Base-by-base conservation (phyloP, 306 rosid species). In the Gillenia trifoliata region DNA sequence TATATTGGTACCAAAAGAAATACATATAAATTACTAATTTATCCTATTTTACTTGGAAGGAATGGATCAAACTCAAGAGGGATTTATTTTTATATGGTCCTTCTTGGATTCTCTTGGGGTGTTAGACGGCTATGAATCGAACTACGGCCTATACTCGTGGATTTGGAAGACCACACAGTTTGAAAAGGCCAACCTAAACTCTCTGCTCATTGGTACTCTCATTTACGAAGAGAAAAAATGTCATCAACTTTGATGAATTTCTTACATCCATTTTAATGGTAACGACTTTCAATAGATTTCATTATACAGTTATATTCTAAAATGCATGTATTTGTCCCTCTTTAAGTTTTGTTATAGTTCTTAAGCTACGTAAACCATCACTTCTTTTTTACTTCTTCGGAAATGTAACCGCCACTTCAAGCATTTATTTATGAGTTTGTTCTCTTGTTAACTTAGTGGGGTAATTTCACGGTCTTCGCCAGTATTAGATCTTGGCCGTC, bases 11-110 rank as follows among this genome's bases (percentile, higher is more conserved):
- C 41, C 41, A 36, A 1, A 36, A 3, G 11, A 36, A 36, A 36
- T 36, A 36, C 11, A 0, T 36, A 2, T 36, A 36, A 36, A 36
- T 7, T 36, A 36, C 41, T 36, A 36, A 36, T n/a, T 36, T 45
- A 15, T 11, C 19, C 19, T 45, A 15, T 15, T 3, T 45, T 11
- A 45, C 25, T 52, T 22, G 47, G 50, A 26, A 92, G 91, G 88
- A 81, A 77, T 57, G 96, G 94, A 78, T 78, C 81, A 28, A 83
- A 92, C 11, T 47, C 84, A 28, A 90, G 76, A 80, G 96, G 98
- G n/a, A n/a, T n/a, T 2, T 92, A 90, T n/a, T 66, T 88, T 92
- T 36, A 65, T 70, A 13, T 92, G 96, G 98, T 88, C 92, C 23
- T 79, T 90, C 40, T 11, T 89, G 77, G 96, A 90, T 66, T 47